These are phyloP conservation scores for Fusarium xyrophilum DNA, from an alignment of 2,329 filamentous ascomycete species.

Conservation along the genomic window DNA sequence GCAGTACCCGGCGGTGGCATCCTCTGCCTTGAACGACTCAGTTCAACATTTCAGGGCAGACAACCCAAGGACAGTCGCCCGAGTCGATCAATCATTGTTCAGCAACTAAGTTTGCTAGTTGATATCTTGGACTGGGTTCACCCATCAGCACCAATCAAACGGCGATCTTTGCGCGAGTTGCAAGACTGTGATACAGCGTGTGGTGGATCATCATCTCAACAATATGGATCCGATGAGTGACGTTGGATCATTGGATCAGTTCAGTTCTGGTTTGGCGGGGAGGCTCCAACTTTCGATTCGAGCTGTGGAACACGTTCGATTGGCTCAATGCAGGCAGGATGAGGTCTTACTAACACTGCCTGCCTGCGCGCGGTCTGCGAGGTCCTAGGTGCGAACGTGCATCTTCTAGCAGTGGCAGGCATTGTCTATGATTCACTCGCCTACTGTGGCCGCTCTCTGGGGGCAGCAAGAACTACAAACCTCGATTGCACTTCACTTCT, in stretches of 20 bases:
- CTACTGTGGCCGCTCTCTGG: not conserved
- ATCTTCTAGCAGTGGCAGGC: not conserved
- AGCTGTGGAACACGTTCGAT: conserved; percentile 8
- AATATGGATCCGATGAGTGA: not conserved
- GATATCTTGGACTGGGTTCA: conserved; percentile 17
- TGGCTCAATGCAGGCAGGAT: not conserved
- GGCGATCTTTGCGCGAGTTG: not conserved
- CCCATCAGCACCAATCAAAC: conserved; percentile 4
- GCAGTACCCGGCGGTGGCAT: conserved; percentile 6
- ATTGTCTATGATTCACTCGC: not conserved
- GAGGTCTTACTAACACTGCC: not conserved
- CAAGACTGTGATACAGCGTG: conserved; percentile 12
- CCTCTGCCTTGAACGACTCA: not conserved
- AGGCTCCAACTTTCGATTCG: conserved; percentile 10
- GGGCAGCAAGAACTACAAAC: not conserved
- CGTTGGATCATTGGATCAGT: not conserved
- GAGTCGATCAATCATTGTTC: conserved; percentile 2
- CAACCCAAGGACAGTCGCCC: not conserved
- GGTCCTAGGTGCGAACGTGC: accelerated
- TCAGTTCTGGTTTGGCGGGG: not conserved
- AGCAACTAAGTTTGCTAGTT: not conserved
- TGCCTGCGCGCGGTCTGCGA: accelerated
- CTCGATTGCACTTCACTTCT: accelerated
- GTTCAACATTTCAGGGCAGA: not conserved
- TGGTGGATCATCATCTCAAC: conserved; percentile 6